Evolutionary conservation across 331 rosid genomes (phyloP).

Genomic region (Pyracantha coccinea): DNA sequence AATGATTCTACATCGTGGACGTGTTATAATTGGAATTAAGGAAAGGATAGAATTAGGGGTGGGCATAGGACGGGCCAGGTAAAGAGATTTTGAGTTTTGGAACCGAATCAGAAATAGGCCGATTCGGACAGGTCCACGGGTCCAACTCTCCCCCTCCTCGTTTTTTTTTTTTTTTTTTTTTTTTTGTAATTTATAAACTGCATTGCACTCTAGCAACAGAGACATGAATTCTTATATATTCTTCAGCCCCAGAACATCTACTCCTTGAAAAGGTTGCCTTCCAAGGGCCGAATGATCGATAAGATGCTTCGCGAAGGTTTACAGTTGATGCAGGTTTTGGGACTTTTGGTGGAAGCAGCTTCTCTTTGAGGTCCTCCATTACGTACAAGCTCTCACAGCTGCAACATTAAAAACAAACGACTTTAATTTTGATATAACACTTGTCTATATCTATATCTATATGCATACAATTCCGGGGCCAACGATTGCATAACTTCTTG

Average conservation of each 20-base stretch:
- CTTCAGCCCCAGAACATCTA: slow-evolving; percentile 78
- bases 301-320: slow-evolving; percentile 43
- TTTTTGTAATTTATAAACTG: too few species aligned
- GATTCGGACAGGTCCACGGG: too few species aligned
- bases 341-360: slow-evolving; percentile 55
- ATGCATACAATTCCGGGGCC: neutral
- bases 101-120: too few species aligned
- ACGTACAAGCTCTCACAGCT: slow-evolving; percentile 16
- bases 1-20: too few species aligned
- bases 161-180: too few species aligned
- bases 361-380: slow-evolving; percentile 90
- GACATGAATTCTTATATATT: slow-evolving; percentile 11
- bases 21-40: too few species aligned
- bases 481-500: neutral
- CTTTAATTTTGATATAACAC: neutral
- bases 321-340: slow-evolving; percentile 64
- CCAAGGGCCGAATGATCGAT: slow-evolving; percentile 63
- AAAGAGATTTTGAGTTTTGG: too few species aligned
- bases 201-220: too few species aligned
- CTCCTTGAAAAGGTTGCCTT: slow-evolving; percentile 71
- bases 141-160: too few species aligned
- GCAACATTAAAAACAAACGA: slow-evolving; percentile 1
- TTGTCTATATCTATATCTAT: neutral
- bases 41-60: too few species aligned
- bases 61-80: too few species aligned